Evolutionary conservation across 768 basidiomycete genomes (phyloP).

Genomic region (Leucosporidium creatinivorum): DNA sequence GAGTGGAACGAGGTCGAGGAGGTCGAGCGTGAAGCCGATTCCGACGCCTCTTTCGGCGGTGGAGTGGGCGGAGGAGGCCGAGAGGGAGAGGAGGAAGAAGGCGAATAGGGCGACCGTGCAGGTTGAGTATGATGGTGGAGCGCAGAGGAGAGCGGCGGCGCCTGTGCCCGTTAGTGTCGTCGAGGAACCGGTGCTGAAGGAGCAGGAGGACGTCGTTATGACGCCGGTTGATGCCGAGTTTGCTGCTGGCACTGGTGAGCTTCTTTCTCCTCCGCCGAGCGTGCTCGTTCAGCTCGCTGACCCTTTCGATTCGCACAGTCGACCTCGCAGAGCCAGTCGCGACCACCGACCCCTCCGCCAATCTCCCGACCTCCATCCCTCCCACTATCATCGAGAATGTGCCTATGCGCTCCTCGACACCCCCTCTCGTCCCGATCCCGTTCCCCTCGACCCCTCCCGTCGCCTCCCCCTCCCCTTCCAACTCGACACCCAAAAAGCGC

Average conservation of each 20-base stretch:
- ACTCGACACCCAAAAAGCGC: conserved; percentile 26
- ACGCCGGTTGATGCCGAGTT: neutral
- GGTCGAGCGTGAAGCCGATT: neutral
- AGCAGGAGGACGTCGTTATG: neutral
- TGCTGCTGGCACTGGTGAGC: neutral
- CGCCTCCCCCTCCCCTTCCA: conserved; percentile 1
- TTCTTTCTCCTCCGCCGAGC: neutral
- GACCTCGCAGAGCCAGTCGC: neutral
- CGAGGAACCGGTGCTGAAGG: neutral
- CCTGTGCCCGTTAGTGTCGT: conserved; percentile 2
- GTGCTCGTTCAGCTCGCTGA: neutral
- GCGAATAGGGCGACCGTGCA: conserved; percentile 82
- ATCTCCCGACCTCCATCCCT: neutral
- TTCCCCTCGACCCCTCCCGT: conserved; percentile 9
- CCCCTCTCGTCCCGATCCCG: conserved; percentile 15
- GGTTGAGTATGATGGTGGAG: conserved; percentile 65
- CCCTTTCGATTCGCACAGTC: neutral
- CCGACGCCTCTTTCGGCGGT: neutral
- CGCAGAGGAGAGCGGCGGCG: conserved; percentile 1
- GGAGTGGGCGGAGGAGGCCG: conserved; percentile 18
- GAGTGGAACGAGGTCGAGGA: neutral
- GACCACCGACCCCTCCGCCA: neutral
- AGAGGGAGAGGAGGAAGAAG: conserved; percentile 49
- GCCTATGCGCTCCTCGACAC: neutral
- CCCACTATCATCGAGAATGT: neutral